Conservation (phyloP, 116 monocot genomes). For the Iris pallida region DNA sequence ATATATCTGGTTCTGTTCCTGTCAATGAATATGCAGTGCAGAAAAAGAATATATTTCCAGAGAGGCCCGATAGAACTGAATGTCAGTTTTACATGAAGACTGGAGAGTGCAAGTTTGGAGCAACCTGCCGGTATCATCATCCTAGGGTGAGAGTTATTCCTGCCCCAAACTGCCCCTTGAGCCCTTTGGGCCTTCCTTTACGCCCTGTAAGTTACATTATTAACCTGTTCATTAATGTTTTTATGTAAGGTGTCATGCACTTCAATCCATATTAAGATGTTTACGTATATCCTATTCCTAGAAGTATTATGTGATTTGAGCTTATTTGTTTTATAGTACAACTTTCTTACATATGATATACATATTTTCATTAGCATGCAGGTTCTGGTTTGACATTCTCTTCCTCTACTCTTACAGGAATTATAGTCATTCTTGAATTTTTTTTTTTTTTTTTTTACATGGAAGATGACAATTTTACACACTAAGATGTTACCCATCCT, state of each 20-base stretch:
- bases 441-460: too few species aligned
- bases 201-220: slow-evolving; percentile 69
- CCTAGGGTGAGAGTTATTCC: slow-evolving; percentile 78
- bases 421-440: too few species aligned
- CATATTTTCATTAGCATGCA: too few species aligned
- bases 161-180: slow-evolving; percentile 73
- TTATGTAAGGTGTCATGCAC: neutral
- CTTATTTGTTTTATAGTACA: too few species aligned
- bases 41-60: slow-evolving; percentile 84
- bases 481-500: too few species aligned
- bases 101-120: slow-evolving; percentile 97
- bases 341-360: too few species aligned
- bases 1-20: slow-evolving; percentile 46
- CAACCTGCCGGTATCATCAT: slow-evolving; percentile 89
- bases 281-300: neutral
- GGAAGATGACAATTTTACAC: too few species aligned
- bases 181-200: slow-evolving; percentile 78
- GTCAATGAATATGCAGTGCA: slow-evolving; percentile 63
- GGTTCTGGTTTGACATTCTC: too few species aligned
- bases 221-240: neutral
- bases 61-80: slow-evolving; percentile 87
- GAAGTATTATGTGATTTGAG: too few species aligned
- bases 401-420: too few species aligned
- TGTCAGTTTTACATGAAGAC: slow-evolving; percentile 99
- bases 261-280: neutral